Evolutionary conservation across 169 alveolate species (phyloP).

Genomic region (Besnoitia besnoiti): DNA sequence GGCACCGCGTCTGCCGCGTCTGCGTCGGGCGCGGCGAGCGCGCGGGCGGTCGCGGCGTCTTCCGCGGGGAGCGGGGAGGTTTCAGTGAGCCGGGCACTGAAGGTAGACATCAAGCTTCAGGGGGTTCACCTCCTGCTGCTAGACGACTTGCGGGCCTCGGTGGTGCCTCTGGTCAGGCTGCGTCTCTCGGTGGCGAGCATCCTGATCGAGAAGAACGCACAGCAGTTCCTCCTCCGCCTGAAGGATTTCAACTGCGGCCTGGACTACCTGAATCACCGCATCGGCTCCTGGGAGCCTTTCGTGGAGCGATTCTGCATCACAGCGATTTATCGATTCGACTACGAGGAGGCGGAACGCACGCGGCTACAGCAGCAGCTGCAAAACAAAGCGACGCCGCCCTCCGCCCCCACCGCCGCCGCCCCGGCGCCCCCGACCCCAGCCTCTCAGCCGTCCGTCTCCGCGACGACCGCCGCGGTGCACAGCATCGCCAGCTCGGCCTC

Average conservation of each 20-base stretch:
- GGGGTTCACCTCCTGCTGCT: conserved; percentile 80
- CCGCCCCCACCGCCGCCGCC: background rate
- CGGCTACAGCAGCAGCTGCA: conserved; percentile 64
- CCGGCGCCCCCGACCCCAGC: background rate
- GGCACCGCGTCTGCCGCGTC: conserved; percentile 26
- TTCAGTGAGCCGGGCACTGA: conserved; percentile 27
- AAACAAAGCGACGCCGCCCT: background rate
- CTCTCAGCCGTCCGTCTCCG: background rate
- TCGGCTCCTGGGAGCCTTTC: conserved; percentile 67
- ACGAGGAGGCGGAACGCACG: conserved; percentile 52
- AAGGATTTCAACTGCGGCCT: conserved; percentile 42
- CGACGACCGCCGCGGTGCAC: background rate
- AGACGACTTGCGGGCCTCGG: conserved; percentile 81
- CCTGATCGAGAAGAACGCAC: conserved; percentile 42
- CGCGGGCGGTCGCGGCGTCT: background rate
- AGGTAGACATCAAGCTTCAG: conserved; percentile 66
- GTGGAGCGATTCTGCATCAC: conserved; percentile 54
- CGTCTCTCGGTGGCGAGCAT: conserved; percentile 70
- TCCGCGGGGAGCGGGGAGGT: background rate
- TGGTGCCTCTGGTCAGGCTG: conserved; percentile 82
- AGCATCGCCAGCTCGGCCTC: background rate
- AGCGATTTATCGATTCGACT: conserved; percentile 56
- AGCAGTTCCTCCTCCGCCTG: conserved; percentile 56
- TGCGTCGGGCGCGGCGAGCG: conserved; percentile 26
- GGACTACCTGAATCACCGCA: conserved; percentile 53